Evolutionary conservation across 768 basidiomycete species (phyloP).

Genomic region (Tricholoma furcatifolium): DNA sequence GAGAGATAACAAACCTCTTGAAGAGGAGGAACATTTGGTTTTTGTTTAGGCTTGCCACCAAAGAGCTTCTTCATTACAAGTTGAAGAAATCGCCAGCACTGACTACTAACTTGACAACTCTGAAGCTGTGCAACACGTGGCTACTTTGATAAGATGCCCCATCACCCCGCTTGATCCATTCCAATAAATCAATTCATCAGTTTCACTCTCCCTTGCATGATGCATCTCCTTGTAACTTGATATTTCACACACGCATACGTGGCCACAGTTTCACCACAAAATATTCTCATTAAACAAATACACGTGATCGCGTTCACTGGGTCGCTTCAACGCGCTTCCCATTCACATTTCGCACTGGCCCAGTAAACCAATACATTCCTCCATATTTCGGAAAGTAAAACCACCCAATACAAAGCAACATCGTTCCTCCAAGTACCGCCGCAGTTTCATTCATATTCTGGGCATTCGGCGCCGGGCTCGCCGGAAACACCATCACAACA

Average conservation of each 20-base stretch:
- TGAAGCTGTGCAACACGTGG: too few relatives aligned
- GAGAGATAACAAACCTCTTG: constrained; percentile 26
- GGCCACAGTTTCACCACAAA: too few relatives aligned
- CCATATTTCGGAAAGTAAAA: constrained; percentile 53
- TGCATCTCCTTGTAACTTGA: too few relatives aligned
- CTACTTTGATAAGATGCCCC: too few relatives aligned
- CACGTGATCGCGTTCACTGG: too few relatives aligned
- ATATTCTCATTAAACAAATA: too few relatives aligned
- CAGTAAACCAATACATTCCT: constrained; percentile 29
- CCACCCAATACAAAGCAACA: constrained; percentile 51
- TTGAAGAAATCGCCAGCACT: background rate
- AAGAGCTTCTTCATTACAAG: constrained; percentile 9
- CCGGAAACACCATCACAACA: constrained; percentile 54
- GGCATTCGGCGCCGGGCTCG: constrained; percentile 36
- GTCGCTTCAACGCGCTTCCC: too few relatives aligned
- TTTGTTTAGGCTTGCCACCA: constrained; percentile 34
- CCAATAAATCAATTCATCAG: too few relatives aligned
- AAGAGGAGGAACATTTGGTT: constrained; percentile 27
- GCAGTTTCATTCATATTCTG: constrained; percentile 60
- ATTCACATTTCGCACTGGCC: constrained; percentile 17
- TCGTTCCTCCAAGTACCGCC: constrained; percentile 54
- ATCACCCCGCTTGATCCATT: too few relatives aligned
- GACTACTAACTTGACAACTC: too few relatives aligned
- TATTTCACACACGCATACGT: too few relatives aligned
- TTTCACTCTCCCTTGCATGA: too few relatives aligned